Evolutionary conservation across 2,329 filamentous ascomycete genomes (phyloP).

Genomic region (Purpureocillium lavendulum): DNA sequence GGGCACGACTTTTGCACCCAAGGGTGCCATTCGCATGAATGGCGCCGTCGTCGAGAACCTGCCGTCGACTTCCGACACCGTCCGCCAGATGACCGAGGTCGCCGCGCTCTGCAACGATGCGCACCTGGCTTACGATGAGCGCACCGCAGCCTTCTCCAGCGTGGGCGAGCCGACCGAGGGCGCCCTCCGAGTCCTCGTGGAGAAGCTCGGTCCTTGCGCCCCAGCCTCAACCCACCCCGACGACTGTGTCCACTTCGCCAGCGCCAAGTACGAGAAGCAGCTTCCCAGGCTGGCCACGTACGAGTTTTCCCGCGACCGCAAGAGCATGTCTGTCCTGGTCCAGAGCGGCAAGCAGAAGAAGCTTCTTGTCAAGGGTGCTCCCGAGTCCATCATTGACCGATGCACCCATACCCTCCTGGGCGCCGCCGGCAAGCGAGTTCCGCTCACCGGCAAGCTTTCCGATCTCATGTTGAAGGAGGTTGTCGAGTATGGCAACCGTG

Average conservation of each 20-base stretch:
- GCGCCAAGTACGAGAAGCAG: constrained; percentile 72
- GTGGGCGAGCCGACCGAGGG: constrained; percentile 95
- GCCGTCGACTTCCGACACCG: constrained; percentile 62
- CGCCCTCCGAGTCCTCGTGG: constrained; percentile 78
- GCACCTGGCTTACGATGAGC: constrained; percentile 70
- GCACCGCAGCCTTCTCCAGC: constrained; percentile 65
- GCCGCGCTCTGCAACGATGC: constrained; percentile 84
- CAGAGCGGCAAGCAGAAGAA: constrained; percentile 61
- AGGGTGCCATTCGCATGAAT: constrained; percentile 61
- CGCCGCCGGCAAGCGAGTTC: constrained; percentile 66
- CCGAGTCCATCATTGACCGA: constrained; percentile 87
- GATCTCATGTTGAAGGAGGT: constrained; percentile 71
- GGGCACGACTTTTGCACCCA: constrained; percentile 85
- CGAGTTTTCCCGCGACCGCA: constrained; percentile 94
- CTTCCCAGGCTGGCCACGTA: constrained; percentile 75
- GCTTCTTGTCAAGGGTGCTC: constrained; percentile 91
- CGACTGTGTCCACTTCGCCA: constrained; percentile 71
- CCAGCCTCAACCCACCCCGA: constrained; percentile 40
- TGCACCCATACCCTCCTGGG: constrained; percentile 79
- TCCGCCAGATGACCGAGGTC: constrained; percentile 68
- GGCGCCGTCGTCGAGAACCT: constrained; percentile 63
- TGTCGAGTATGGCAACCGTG: constrained; percentile 81
- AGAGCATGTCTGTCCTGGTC: constrained; percentile 98
- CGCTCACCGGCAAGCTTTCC: constrained; percentile 60
- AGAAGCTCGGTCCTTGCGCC: constrained; percentile 86